phyloP scores from a whole-genome alignment of 2,329 filamentous ascomycete species.

The Leptosphaerulina australis region DNA sequence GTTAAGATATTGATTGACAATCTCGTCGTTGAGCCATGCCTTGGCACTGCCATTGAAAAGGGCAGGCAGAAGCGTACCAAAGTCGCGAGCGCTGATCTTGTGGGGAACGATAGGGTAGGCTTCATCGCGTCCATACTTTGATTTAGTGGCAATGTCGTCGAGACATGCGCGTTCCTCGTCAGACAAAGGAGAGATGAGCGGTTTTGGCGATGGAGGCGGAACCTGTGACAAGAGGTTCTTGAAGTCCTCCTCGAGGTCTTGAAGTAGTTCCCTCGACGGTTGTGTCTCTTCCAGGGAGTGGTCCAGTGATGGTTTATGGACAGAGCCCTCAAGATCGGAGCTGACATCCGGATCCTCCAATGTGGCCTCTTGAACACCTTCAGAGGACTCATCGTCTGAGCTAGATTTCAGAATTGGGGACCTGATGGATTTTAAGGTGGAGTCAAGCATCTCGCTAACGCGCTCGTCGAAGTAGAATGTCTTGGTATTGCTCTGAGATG shows the following conservation, averaged over 20 bases:
- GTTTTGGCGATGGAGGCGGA: conserved; percentile 16
- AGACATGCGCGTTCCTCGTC: conserved; percentile 24
- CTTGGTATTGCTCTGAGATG: conserved; percentile 18
- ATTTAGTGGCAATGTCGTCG: conserved; percentile 20
- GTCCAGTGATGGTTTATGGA: conserved; percentile 3
- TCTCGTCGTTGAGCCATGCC: conserved; percentile 77
- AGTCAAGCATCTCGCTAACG: conserved; percentile 33
- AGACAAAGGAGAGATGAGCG: conserved; percentile 29
- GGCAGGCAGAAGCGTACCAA: conserved; percentile 60
- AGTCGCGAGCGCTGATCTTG: conserved; percentile 63
- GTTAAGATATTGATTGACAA: conserved; percentile 70
- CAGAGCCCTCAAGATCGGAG: not conserved
- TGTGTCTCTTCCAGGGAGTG: conserved; percentile 29
- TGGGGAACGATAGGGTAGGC: conserved; percentile 19
- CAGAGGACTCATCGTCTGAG: conserved; percentile 2
- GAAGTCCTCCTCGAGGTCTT: conserved; percentile 26
- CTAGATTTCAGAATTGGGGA: conserved; percentile 9
- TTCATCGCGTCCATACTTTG: conserved; percentile 24
- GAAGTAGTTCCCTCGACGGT: conserved; percentile 28
- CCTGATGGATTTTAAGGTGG: conserved; percentile 26
- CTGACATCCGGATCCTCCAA: not conserved
- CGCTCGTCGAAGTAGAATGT: conserved; percentile 29
- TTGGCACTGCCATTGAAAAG: conserved; percentile 51
- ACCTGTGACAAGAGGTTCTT: conserved; percentile 22
- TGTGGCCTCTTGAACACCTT: not conserved